phyloP scores from a whole-genome alignment of 257 asterid species.

The Solanum chmielewskii region DNA sequence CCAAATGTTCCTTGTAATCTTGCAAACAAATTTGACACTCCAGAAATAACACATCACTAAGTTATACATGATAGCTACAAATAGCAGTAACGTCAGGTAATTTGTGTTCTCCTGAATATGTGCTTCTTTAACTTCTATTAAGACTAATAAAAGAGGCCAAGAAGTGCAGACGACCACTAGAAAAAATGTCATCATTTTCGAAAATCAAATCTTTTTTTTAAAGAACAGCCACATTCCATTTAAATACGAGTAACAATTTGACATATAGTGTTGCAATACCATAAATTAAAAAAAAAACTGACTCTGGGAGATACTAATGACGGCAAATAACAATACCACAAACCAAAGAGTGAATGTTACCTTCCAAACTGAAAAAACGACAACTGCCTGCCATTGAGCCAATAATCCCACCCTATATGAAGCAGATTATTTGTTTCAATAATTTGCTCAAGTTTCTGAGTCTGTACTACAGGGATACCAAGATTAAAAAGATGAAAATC shows the following conservation, averaged over 20 bases:
- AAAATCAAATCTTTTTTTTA: background rate
- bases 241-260: background rate
- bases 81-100: background rate
- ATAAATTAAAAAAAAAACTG: background rate
- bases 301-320: background rate
- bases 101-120: background rate
- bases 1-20: background rate
- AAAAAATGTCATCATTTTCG: background rate
- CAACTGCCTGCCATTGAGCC: constrained; percentile 76
- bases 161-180: background rate
- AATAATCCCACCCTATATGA: constrained; percentile 61
- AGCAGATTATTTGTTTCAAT: constrained; percentile 2
- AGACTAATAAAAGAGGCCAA: background rate
- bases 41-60: background rate
- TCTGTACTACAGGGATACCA: background rate
- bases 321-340: background rate
- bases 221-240: background rate
- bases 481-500: background rate
- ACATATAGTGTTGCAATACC: background rate
- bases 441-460: background rate
- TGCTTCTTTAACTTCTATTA: background rate
- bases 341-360: constrained; percentile 17
- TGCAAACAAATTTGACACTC: background rate
- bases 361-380: constrained; percentile 57
- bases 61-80: background rate